Evolutionary conservation across 1,284 basidiomycete genomes (phyloP), one percentile per base, ranked within the genome.

Genomic region (Ustilago curta): DNA sequence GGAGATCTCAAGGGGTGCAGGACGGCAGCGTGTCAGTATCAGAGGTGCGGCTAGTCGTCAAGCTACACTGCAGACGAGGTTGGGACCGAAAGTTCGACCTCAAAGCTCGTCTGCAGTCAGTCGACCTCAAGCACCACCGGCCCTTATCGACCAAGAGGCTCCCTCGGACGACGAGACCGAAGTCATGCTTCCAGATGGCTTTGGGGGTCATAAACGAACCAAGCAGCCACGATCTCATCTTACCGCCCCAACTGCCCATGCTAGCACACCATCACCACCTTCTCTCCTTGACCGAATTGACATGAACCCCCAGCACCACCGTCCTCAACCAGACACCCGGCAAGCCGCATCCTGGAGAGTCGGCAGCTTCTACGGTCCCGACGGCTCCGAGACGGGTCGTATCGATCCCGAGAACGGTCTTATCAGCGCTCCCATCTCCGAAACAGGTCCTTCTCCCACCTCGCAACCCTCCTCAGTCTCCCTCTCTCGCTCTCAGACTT

Each of bases 361-460:
- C 8, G 78, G 77, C 29, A 76, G 70, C 66, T 79, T 80, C 61
- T 80, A 80, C 49, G 77, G 60, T 0, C 60, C 70, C 12, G 68
- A 77, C n/a, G 78, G 78, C 6, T 51, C 56, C 27, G 77, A 79
- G 37, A 74, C 61, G 0, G 77, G 57, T 7, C 57, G 75, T 14
- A 58, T 77, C 55, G 75, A 79, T 49, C 47, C 43, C 53, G 53
- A 62, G 19, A 54, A 59, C 8, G 71, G 62, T 11, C 49, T 58
- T 9, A 51, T 77, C 27, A 76, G 62, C 58, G 60, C 47, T 35
- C 32, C 53, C 3, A 29, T 8, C 16, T 61, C 70, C 7, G 69
- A 61, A 1, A 37, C 49, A 5, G 48, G 47, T 4, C 49, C 49
- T 16, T n/a, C 43, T 2, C 48, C 21, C 27, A 44, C 31, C 6